Evolutionary conservation across 2,329 filamentous ascomycete species (phyloP).

Genomic region (Fusarium foetens): DNA sequence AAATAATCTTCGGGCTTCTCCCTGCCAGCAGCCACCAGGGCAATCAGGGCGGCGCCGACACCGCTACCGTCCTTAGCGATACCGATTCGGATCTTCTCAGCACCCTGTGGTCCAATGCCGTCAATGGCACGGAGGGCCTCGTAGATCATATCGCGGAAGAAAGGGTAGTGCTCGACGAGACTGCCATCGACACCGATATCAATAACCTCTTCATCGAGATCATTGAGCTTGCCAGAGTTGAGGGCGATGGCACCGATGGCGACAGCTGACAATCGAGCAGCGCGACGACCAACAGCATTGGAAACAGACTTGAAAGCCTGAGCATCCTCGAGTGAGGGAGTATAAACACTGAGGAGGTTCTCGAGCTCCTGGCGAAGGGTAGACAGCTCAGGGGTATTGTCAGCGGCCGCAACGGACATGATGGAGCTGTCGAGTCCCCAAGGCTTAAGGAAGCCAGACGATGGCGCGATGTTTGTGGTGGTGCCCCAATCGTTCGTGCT

Average conservation of each 20-base stretch:
- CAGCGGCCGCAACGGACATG: constrained; percentile 86
- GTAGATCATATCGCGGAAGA: constrained; percentile 88
- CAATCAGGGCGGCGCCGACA: constrained; percentile 88
- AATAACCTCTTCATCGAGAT: constrained; percentile 73
- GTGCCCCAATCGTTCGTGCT: constrained; percentile 75
- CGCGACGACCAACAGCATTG: constrained; percentile 85
- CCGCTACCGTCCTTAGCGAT: constrained; percentile 96
- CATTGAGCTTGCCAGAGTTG: constrained; percentile 76
- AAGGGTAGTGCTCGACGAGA: constrained; percentile 94
- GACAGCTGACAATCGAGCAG: constrained; percentile 87
- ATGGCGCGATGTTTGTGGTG: constrained; percentile 73
- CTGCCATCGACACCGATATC: constrained; percentile 96
- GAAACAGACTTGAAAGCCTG: constrained; percentile 87
- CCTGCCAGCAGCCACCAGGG: constrained; percentile 81
- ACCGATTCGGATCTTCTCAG: constrained; percentile 89
- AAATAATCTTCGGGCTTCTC: constrained; percentile 62
- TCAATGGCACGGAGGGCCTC: constrained; percentile 81
- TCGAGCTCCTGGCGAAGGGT: constrained; percentile 82
- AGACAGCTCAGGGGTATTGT: constrained; percentile 76
- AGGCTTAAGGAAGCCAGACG: constrained; percentile 76
- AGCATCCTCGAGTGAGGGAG: constrained; percentile 83
- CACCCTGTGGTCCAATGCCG: constrained; percentile 80
- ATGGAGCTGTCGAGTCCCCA: constrained; percentile 95
- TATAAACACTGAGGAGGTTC: constrained; percentile 78
- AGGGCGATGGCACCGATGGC: constrained; percentile 87